Evolutionary conservation across 768 basidiomycete species (phyloP), one percentile per base, ranked within the genome.

Genomic region (Paxillus involutus): DNA sequence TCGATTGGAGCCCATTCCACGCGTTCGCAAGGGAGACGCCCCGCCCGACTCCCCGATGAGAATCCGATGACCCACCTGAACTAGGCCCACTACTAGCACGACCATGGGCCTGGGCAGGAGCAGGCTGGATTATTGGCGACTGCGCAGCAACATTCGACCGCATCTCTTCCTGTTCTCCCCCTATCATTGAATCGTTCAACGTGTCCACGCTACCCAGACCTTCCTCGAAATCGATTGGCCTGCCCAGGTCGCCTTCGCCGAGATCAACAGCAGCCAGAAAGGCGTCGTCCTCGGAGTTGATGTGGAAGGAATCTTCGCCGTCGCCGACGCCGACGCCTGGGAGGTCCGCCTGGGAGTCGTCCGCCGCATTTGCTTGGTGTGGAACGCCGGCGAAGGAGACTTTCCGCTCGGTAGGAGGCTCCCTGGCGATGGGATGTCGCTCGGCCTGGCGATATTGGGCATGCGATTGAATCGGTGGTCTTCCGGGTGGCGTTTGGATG

Each of bases 281-380:
- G 2, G 77, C 83, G 49, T 84, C 87, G 49, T 89, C 88, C 39
- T 91, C 85, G 1, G 85, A 86, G 52, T 75, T 73, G 58, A 83
- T 79, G 11, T 74, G 73, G 57, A 79, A 84, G 0, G 76, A 58
- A 16, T 73, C 73, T 1, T 70, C 77, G 4, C 77, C 77, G 36
- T 74, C 69, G 11, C 50, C 54, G 24, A 61, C 69, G 11, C 50
- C 54, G 24, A 61, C 60, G 35, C 55, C 45, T 33, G 53, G 35
- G 10, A 55, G 29, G 11, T 53, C 57, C 12, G 49, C 49, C 39
- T 41, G 6, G 26, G 49, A 12, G 26, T 49, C 44, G n/a, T 62
- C 53, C 3, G 42, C 58, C 16, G 47, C 7, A 4, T 47, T 50
- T 26, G 12, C n/a, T 5, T 32, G 17, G 16, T 40, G 47, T 14